Conservation (phyloP, 257 asterid species). For the Solanum virginianum region DNA sequence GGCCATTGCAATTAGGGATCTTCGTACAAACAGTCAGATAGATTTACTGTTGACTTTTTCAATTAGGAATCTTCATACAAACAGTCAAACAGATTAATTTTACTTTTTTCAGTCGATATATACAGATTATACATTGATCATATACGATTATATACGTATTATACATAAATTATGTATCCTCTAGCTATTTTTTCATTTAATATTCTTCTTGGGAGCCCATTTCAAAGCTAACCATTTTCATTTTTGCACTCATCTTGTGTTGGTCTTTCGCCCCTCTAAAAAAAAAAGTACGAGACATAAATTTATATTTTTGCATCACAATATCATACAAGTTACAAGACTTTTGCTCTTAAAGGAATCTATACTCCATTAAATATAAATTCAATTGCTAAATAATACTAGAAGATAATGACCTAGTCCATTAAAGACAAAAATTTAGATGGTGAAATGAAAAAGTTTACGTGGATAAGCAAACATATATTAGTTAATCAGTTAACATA, state of each 20-base stretch:
- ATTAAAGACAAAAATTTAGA: neutral
- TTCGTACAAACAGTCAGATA: no score
- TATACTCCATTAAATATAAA: neutral
- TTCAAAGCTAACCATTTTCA: neutral
- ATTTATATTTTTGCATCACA: neutral
- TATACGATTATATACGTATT: rapidly evolving
- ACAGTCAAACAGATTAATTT: neutral
- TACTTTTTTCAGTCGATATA: neutral
- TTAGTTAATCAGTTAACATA: no score
- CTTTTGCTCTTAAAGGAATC: neutral
- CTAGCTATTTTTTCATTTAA: no score
- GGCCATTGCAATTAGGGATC: neutral
- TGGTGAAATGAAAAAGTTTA: no score
- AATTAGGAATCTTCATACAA: neutral
- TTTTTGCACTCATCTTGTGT: neutral
- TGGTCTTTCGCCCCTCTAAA: neutral
- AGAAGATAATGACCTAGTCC: rapidly evolving
- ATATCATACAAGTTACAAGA: neutral
- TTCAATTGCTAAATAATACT: neutral
- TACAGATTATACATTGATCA: neutral
- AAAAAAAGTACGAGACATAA: neutral
- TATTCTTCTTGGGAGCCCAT: neutral
- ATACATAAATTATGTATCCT: neutral
- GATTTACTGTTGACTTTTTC: neutral
- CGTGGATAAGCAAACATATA: no score